These are phyloP conservation scores for Roridomyces roridus DNA, from an alignment of 768 basidiomycete genomes.

Conservation along the genomic window DNA sequence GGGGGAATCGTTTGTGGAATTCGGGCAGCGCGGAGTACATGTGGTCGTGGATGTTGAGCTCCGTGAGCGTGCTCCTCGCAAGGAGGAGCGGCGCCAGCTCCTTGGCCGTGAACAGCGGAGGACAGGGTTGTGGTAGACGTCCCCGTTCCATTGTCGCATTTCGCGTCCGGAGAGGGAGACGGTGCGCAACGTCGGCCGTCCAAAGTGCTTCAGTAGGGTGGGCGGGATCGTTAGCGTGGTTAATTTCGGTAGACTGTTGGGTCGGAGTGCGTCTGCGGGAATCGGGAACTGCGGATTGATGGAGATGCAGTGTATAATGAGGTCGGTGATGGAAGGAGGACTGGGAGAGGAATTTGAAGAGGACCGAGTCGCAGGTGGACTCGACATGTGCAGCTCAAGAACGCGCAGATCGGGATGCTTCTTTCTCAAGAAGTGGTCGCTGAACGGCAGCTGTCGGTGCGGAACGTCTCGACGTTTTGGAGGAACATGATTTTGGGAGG, in stretches of 20 bases:
- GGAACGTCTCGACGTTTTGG: constrained; percentile 6
- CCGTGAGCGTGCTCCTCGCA: constrained; percentile 2
- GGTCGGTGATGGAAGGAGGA: constrained; percentile 19
- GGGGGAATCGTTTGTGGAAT: constrained; percentile 3
- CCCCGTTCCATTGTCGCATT: background rate
- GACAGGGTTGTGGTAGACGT: background rate
- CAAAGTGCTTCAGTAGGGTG: constrained; percentile 1
- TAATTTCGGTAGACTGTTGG: background rate
- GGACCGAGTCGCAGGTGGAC: background rate
- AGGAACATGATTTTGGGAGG: constrained; percentile 6
- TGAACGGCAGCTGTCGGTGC: constrained; percentile 17
- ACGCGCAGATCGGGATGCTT: constrained; percentile 13
- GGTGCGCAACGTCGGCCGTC: constrained; percentile 7
- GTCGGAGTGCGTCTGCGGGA: background rate
- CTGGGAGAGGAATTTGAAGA: constrained; percentile 13
- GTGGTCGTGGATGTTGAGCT: constrained; percentile 18
- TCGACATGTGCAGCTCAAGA: constrained; percentile 19
- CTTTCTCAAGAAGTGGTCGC: constrained; percentile 11
- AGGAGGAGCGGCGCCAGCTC: background rate
- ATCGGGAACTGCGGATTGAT: background rate
- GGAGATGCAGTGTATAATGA: constrained; percentile 5
- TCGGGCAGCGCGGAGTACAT: constrained; percentile 8
- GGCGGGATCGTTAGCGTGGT: constrained; percentile 1
- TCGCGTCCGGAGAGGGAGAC: constrained; percentile 3
- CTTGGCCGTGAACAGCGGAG: constrained; percentile 3